phyloP scores from a whole-genome alignment of 345 rosid genomes.

The Melaleuca alternifolia region DNA sequence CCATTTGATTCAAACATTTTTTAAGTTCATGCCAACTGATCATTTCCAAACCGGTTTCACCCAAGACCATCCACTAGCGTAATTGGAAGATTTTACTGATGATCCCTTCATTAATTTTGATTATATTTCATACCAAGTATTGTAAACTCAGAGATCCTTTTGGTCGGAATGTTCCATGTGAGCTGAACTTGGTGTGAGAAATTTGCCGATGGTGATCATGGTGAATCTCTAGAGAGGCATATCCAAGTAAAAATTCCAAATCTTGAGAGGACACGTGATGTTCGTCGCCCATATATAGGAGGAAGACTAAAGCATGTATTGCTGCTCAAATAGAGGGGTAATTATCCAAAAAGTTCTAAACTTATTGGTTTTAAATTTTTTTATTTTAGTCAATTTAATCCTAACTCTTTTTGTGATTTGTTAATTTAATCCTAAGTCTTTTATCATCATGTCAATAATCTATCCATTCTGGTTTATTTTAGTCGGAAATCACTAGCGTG shows the following conservation, averaged over 20 bases:
- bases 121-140: too few species aligned
- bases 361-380: not conserved
- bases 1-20: too few species aligned
- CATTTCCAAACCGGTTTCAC: not conserved
- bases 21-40: too few species aligned
- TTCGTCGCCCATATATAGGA: not conserved
- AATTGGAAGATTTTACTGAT: not conserved
- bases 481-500: rapidly evolving
- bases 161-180: not conserved
- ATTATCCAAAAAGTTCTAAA: not conserved
- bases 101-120: too few species aligned
- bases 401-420: rapidly evolving
- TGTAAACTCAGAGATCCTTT: not conserved
- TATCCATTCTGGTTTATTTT: not conserved
- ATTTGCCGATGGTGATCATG: not conserved
- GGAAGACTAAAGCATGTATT: too few species aligned
- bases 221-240: not conserved
- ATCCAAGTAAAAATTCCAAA: not conserved
- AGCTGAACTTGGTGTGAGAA: too few species aligned
- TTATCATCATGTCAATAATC: not conserved
- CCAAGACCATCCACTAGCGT: not conserved
- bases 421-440: too few species aligned
- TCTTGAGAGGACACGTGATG: not conserved
- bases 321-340: not conserved
- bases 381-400: not conserved